A percentile compares a stretch with the other conserved stretches of the same genome.
Evolutionary conservation across 371 early-diverging fungal genomes (phyloP).

Genomic region (Mucor irregularis): DNA sequence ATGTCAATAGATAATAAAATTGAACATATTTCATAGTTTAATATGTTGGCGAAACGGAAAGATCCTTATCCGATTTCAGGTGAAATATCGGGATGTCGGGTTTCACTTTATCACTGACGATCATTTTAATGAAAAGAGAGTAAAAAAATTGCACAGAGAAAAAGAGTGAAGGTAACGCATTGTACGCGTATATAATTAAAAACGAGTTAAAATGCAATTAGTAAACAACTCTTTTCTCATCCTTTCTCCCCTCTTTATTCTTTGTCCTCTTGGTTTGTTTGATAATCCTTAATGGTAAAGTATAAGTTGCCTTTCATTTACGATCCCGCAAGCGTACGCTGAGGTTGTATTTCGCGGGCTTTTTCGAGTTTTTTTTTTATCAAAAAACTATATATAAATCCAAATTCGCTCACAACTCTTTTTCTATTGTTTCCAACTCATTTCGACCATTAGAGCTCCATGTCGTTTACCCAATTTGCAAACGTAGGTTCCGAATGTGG

Average conservation of each 20-base stretch:
- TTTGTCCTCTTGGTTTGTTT: too few relatives aligned
- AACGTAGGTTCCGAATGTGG: slow-evolving; percentile 71
- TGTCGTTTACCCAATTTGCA: slow-evolving; percentile 16
- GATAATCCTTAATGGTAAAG: background rate
- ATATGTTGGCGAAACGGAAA: too few relatives aligned
- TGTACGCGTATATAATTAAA: too few relatives aligned
- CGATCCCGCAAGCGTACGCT: background rate
- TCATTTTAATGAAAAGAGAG: too few relatives aligned
- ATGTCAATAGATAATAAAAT: background rate
- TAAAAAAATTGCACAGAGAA: too few relatives aligned
- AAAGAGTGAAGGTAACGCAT: too few relatives aligned
- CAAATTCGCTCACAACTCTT: too few relatives aligned
- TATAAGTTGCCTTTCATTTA: background rate
- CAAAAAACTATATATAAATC: too few relatives aligned
- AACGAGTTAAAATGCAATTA: background rate
- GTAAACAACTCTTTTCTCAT: background rate
- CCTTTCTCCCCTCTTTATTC: background rate
- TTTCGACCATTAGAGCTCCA: slow-evolving; percentile 1
- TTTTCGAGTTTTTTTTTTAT: slow-evolving; percentile 1
- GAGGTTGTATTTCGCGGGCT: background rate
- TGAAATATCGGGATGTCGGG: too few relatives aligned
- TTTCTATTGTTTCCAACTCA: background rate
- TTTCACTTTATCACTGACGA: too few relatives aligned
- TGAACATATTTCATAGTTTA: too few relatives aligned
- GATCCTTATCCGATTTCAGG: too few relatives aligned